phyloP scores from a whole-genome alignment of 768 basidiomycete genomes.

The Phaffia australis region DNA sequence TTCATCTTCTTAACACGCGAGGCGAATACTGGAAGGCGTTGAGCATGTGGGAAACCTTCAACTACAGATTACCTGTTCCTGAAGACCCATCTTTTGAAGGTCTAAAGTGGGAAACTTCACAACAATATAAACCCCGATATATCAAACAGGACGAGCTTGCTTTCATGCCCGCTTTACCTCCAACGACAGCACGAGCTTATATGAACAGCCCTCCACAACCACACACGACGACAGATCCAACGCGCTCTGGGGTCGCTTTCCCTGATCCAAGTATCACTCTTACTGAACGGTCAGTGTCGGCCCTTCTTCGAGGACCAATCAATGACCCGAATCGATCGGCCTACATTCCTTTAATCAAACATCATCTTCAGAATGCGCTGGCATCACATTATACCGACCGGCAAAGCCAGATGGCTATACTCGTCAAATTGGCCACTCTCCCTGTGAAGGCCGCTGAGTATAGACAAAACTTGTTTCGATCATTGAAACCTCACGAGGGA shows the following conservation, averaged over 20 bases:
- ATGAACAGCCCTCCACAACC: not conserved
- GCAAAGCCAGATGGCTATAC: not conserved
- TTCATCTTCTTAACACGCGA: slow-evolving; percentile 57
- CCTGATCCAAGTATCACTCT: not conserved
- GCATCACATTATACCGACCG: slow-evolving; percentile 10
- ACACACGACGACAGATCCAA: not conserved
- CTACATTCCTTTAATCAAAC: slow-evolving; percentile 9
- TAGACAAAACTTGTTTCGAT: not conserved
- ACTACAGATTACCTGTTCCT: slow-evolving; percentile 7
- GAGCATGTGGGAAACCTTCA: slow-evolving; percentile 14
- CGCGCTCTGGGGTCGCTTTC: not conserved
- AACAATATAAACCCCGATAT: not conserved
- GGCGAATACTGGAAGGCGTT: slow-evolving; percentile 49
- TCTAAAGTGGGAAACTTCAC: slow-evolving; percentile 1
- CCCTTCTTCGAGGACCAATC: slow-evolving; percentile 11
- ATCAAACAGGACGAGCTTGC: not conserved
- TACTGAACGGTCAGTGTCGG: not conserved
- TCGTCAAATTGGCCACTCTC: not conserved
- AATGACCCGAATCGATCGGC: not conserved
- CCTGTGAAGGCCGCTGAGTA: not conserved
- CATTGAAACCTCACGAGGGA: not conserved
- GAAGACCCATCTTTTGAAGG: slow-evolving; percentile 1
- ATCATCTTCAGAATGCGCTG: slow-evolving; percentile 17
- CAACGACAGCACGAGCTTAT: too few relatives aligned
- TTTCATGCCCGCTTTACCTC: too few relatives aligned